Base-by-base conservation (phyloP, 768 basidiomycete species). In the Albatrellus ellisii region DNA sequence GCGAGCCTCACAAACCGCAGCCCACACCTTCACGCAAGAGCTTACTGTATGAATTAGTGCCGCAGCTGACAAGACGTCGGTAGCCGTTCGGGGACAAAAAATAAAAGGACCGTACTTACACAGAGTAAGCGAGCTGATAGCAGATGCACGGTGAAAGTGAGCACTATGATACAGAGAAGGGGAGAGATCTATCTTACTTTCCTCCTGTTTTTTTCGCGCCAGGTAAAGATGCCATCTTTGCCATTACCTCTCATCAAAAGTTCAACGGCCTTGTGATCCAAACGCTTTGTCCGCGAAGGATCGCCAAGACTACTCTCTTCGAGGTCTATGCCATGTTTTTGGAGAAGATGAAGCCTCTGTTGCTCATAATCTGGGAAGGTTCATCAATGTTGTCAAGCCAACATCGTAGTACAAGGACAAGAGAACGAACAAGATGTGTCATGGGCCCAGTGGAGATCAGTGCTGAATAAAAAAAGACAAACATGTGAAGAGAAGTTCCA, bases 361-460 rank as follows among this genome's bases (percentile, higher is more conserved):
- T 91, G 85, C 54, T 97, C 91, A 60, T 90, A 98, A 67, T 98
- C 86, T 89, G 47, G 18, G 51, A 42, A 46, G 46, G 41, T 34
- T 35, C 21, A 41, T 41, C 42, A 46, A 40, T n/a, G 20, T 21
- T 29, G 31, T 38, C 22, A 26, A 40, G 31, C 43, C 48, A 56
- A 45, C 41, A 36, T 34, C 32, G 26, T 26, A 31, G 36, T 28
- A 24, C 24, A 29, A 39, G 44, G 47, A 21, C 43, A 43, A 54
- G 37, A 36, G 56, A 62, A 45, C 62, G 51, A 49, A 88, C 87
- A 92, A 43, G 81, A 81, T 21, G 89, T 91, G 62, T 98, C 91
- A 61, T 97, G 91, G 17, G 89, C 87, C 92, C 92, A 95, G 62
- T 94, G 92, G 45, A 90, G 70, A 68, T 91, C 84, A 44, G 88